A percentile compares a stretch with the other conserved stretches of the same genome.
Evolutionary conservation across 2,329 filamentous ascomycete genomes (phyloP).

Genomic region (Aschersonia sp.): DNA sequence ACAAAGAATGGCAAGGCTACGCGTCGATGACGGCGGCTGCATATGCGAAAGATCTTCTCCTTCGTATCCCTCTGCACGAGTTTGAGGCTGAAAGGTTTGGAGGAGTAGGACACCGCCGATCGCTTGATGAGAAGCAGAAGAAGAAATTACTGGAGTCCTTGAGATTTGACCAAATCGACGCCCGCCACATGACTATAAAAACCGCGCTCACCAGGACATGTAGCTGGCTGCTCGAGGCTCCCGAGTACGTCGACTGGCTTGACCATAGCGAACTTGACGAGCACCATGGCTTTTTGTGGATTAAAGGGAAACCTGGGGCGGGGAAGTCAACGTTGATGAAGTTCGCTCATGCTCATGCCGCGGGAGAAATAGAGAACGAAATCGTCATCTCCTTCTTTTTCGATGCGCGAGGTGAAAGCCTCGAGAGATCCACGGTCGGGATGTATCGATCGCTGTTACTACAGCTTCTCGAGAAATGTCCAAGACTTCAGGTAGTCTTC

Average conservation of each 20-base stretch:
- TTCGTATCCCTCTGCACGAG: not conserved
- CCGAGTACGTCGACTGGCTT: conserved; percentile 18
- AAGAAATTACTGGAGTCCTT: too few species aligned
- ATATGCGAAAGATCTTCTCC: conserved; percentile 13
- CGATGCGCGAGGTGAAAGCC: too few species aligned
- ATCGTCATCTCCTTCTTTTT: too few species aligned
- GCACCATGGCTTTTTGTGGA: conserved; percentile 28
- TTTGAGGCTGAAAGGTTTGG: not conserved
- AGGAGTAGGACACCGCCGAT: not conserved
- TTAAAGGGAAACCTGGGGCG: conserved; percentile 28
- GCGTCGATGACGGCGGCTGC: conserved; percentile 14
- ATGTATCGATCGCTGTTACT: too few species aligned
- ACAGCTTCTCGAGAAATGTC: too few species aligned
- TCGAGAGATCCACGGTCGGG: too few species aligned
- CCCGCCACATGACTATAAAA: too few species aligned
- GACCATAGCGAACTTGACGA: conserved; percentile 8
- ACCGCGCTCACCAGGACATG: conserved; percentile 13
- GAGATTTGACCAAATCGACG: too few species aligned
- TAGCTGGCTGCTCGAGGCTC: conserved; percentile 21
- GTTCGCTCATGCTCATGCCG: conserved; percentile 8
- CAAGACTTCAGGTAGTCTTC: too few species aligned
- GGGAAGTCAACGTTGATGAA: conserved; percentile 31
- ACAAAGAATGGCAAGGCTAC: conserved; percentile 15
- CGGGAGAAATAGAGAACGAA: too few species aligned
- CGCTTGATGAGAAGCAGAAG: not conserved